These are phyloP conservation scores for Ophiocytium majus DNA, from an alignment of 352 stramenopile species.

Conservation along the genomic window DNA sequence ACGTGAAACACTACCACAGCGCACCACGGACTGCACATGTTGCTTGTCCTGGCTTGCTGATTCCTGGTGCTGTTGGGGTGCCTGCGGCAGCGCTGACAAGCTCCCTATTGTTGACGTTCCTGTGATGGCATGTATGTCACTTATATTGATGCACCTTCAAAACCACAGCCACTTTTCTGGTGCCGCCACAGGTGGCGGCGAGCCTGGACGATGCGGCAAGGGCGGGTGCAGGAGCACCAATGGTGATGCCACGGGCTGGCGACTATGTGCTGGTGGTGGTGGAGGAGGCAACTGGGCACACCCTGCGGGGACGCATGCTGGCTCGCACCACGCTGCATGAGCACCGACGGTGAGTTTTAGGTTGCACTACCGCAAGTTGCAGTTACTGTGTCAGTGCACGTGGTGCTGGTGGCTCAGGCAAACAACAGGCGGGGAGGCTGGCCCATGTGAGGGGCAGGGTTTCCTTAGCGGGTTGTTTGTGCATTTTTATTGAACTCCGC, in stretches of 20 bases:
- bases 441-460: background rate
- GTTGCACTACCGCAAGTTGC: too few relatives aligned
- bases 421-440: background rate
- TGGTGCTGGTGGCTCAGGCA: background rate
- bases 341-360: background rate
- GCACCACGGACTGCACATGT: too few relatives aligned
- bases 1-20: too few relatives aligned
- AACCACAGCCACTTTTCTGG: too few relatives aligned
- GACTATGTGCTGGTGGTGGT: conserved; percentile 51
- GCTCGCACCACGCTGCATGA: conserved; percentile 33
- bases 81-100: too few relatives aligned
- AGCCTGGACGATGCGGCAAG: background rate
- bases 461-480: background rate
- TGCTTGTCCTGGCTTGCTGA: too few relatives aligned
- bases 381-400: background rate
- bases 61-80: too few relatives aligned
- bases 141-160: too few relatives aligned
- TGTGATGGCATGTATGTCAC: too few relatives aligned
- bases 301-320: conserved; percentile 32
- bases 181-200: conserved; percentile 3
- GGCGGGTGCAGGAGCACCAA: background rate
- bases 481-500: background rate
- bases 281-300: conserved; percentile 50
- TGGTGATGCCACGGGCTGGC: conserved; percentile 25
- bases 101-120: too few relatives aligned